Conservation (phyloP, 805 yeast species). For the Suhomyces kilbournensis region DNA sequence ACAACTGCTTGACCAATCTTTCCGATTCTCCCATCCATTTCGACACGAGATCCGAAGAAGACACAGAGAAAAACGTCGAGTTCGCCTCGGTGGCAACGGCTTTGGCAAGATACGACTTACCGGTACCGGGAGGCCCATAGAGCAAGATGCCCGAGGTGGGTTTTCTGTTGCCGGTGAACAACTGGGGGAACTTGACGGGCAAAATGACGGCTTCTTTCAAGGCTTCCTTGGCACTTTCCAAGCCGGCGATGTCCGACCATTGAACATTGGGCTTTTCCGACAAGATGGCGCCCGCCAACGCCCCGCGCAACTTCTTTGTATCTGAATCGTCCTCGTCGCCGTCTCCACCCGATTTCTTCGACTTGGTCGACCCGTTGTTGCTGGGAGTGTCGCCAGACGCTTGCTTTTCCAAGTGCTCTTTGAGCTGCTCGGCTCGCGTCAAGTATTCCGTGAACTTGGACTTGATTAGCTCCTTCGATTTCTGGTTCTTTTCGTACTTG, state of each 20-base stretch:
- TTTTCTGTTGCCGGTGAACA: slow-evolving; percentile 90
- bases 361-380: slow-evolving; percentile 56
- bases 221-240: slow-evolving; percentile 94
- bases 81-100: slow-evolving; percentile 99
- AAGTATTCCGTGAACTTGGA: slow-evolving; percentile 88
- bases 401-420: slow-evolving; percentile 76
- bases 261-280: slow-evolving; percentile 88
- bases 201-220: slow-evolving; percentile 94
- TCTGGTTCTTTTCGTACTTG: slow-evolving; percentile 86
- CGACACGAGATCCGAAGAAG: slow-evolving; percentile 93
- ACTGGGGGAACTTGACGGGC: slow-evolving; percentile 94
- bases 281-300: slow-evolving; percentile 86
- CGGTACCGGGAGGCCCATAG: slow-evolving; percentile 88
- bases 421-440: slow-evolving; percentile 89
- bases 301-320: slow-evolving; percentile 84
- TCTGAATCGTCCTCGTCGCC: slow-evolving; percentile 75
- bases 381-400: slow-evolving; percentile 48
- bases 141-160: slow-evolving; percentile 88
- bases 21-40: slow-evolving; percentile 99
- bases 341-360: slow-evolving; percentile 43
- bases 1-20: slow-evolving; percentile 90
- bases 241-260: slow-evolving; percentile 96
- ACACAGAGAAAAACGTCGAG: slow-evolving; percentile 92
- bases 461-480: slow-evolving; percentile 83
- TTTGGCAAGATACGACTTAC: slow-evolving; percentile 93